These are phyloP conservation scores for Apium graveolens DNA, from an alignment of 129 eudicot species.

Conservation along the genomic window DNA sequence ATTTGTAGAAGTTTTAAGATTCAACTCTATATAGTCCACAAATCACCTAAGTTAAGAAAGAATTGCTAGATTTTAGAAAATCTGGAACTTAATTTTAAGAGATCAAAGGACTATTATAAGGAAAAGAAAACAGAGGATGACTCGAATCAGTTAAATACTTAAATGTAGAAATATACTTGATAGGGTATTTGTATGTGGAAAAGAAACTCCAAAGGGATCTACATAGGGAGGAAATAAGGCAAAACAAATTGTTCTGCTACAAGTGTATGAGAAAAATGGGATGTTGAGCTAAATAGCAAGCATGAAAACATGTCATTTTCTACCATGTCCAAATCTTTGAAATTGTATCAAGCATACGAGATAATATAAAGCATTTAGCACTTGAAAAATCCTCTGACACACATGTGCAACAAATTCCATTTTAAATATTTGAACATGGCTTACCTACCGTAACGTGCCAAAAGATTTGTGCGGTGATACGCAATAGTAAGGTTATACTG, in stretches of 20 bases:
- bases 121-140: not conserved
- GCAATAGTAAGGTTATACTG: constrained; percentile 82
- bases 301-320: not conserved
- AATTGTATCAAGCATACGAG: not conserved
- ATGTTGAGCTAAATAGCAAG: not conserved
- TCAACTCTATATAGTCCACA: not conserved
- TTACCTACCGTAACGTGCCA: constrained; percentile 99
- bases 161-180: not conserved
- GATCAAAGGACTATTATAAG: not conserved
- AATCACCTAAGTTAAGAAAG: not conserved
- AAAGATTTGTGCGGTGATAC: constrained; percentile 89
- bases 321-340: not conserved
- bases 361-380: not conserved
- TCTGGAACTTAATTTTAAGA: not conserved
- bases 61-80: not conserved
- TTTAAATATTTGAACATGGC: constrained; percentile 23
- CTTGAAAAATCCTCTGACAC: not conserved
- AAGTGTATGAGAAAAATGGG: not conserved
- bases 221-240: not conserved
- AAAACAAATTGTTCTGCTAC: not conserved
- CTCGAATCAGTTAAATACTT: not conserved
- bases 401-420: not conserved
- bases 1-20: not conserved
- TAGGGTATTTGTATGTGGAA: not conserved
- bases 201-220: not conserved